Evolutionary conservation across 164 flowering plant species (phyloP).

Genomic region (Sedum album): DNA sequence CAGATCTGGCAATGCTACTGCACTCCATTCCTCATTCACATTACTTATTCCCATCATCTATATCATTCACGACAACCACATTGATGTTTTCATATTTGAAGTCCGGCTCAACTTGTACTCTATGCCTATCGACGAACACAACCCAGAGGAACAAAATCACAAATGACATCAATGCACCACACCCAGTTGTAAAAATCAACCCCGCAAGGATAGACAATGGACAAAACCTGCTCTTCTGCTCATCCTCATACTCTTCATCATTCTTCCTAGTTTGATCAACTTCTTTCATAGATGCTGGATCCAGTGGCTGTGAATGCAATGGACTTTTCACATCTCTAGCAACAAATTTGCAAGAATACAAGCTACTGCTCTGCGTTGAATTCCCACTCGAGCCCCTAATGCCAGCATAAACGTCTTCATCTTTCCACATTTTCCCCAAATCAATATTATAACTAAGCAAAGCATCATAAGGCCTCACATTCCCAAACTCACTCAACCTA

Average conservation of each 20-base stretch:
- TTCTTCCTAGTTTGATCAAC: background rate
- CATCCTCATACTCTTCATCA: background rate
- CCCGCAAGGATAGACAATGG: conserved; percentile 17
- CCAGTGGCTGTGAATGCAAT: conserved; percentile 27
- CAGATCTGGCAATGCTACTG: background rate
- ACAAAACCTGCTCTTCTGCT: conserved; percentile 10
- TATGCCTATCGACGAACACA: conserved; percentile 12
- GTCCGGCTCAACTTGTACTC: conserved; percentile 10
- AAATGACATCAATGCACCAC: conserved; percentile 25
- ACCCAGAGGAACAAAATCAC: conserved; percentile 21
- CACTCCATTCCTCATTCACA: background rate
- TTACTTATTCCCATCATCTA: conserved; percentile 4
- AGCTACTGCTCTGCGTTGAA: conserved; percentile 15
- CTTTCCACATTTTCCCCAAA: conserved; percentile 17
- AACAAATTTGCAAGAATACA: conserved; percentile 26
- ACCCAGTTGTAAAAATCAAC: conserved; percentile 19
- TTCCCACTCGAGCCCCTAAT: conserved; percentile 14
- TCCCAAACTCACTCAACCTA: conserved; percentile 18
- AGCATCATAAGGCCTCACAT: conserved; percentile 20
- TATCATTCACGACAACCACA: conserved; percentile 11
- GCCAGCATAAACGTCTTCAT: conserved; percentile 19
- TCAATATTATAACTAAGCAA: conserved; percentile 15
- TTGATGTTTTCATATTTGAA: conserved; percentile 22
- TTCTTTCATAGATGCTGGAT: conserved; percentile 15
- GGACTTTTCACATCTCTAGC: conserved; percentile 12